These are phyloP conservation scores for Calonectria crousiana DNA, from an alignment of 2,329 filamentous ascomycete species.

Conservation along the genomic window DNA sequence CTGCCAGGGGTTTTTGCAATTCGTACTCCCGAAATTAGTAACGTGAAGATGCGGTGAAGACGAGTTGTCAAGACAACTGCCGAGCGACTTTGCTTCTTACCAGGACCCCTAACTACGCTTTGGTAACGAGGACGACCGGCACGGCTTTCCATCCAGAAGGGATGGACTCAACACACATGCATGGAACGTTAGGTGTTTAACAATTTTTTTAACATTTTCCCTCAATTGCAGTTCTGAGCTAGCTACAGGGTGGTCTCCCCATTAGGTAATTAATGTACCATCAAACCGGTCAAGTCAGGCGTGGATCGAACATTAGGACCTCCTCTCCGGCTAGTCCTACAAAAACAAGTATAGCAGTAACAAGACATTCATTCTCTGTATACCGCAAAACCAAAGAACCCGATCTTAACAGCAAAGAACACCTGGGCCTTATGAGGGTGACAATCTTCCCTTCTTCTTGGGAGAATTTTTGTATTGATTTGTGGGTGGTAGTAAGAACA, in stretches of 20 bases:
- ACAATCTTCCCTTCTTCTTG: conserved; percentile 33
- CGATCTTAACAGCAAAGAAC: conserved; percentile 28
- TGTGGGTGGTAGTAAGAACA: conserved; percentile 36
- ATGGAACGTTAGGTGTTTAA: background rate
- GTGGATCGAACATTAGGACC: conserved; percentile 28
- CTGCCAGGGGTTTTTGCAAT: background rate
- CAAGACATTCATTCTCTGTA: conserved; percentile 35
- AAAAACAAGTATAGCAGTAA: conserved; percentile 40
- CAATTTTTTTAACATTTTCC: conserved; percentile 41
- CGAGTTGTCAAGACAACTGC: background rate
- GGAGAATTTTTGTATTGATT: conserved; percentile 13
- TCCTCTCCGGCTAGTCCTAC: conserved; percentile 43
- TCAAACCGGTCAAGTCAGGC: conserved; percentile 34
- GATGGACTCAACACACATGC: background rate
- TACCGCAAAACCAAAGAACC: conserved; percentile 38
- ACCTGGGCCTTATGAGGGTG: conserved; percentile 38
- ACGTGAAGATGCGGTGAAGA: background rate
- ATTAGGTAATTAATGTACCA: conserved; percentile 40
- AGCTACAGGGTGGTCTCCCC: conserved; percentile 32
- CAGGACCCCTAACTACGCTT: background rate
- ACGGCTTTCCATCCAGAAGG: background rate
- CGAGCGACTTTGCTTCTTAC: background rate
- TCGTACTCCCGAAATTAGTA: background rate
- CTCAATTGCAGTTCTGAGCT: conserved; percentile 45
- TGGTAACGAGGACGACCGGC: background rate